Evolutionary conservation across 176 grass and related monocot genomes (phyloP), one percentile per base, ranked within the genome.

Genomic region (Oryza australiensis): DNA sequence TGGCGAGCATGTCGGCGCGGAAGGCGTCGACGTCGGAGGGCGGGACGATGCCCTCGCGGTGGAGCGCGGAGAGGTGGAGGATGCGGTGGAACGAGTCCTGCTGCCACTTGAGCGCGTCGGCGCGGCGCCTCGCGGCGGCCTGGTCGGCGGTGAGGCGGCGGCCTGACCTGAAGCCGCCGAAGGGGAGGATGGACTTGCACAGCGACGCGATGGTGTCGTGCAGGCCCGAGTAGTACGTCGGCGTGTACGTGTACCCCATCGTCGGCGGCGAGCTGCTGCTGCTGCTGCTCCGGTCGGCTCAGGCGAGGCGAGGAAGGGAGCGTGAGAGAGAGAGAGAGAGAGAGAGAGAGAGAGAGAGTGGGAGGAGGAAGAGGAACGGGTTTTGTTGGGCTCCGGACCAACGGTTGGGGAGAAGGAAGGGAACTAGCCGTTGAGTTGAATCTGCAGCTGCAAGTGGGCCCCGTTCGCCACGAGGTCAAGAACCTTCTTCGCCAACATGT

Each of bases 21-120:
- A 98, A 98, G 33, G 90, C 85, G 18, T 84, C 53, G 68, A 98
- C 90, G 76, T 98, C 90, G 48, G 80, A 64, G 64, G 94, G 89
- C 28, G 84, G 87, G 28, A 93, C 91, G 80, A 98, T 98, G 70
- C 96, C 96, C 83, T 99, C 96, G 37, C 86, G 85, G 85, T 90
- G 88, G 70, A 99, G 89, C 40, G 78, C 93, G 24, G 88, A 62
- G 34, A 99, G 87, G 70, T 99, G 90, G 80, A 99, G 96, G 72
- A 99, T 94, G 68, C 89, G 89, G 90, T 99, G 96, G 89, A 95
- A 99, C 29, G 91, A 91, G 3, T 95, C 91, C 87, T 99, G 91
- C 80, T 99, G 96, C 96, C 96, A 91, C 81, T 99, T 99, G 64
- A 99, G 91, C 66, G 67, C 87, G 49, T 98, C 93, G 7, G 90